Evolutionary conservation across 1,139 yeast genomes (phyloP), one percentile per base, ranked within the genome.

Genomic region (Sugiyamaella novakii): DNA sequence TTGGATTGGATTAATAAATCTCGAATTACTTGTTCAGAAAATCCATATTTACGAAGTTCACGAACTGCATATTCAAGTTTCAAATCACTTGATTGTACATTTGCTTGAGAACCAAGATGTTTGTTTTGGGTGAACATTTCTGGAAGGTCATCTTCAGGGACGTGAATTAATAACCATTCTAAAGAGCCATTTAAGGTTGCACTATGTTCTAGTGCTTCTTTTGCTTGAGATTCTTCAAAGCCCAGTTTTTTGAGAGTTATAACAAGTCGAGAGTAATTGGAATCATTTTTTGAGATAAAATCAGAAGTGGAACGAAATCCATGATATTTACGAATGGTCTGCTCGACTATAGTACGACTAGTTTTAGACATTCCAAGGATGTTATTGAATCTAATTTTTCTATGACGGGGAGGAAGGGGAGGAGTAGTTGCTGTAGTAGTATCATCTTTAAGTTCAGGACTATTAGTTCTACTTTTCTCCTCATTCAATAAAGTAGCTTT

Each of bases 61-160:
- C 81, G 76, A 14, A 85, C 70, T 30, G 75, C 68, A 51, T 76
- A 73, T 57, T 81, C 80, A 30, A 67, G 61, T 37, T 71, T 64
- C 34, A 76, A 50, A 47, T 72, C 73, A 28, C 73, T 75, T 2
- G 70, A 55, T 39, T 60, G 63, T 6, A 70, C 57, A 10, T 66
- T 64, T 0, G 70, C 66, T 6, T 65, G 59, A 21, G 64, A 58
- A 2, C 70, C 70, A 1, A 65, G 55, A 33, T 59, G 56, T 30
- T 65, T 54, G 10, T 62, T 60, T 51, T 47, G 45, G 27, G 76
- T 64, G 63, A 77, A 65, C 15, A 66, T 61, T 11, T 58, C 57
- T 0, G 98, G 98, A 38, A 92, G 70, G 62, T 92, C 98, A 62
- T 89, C 98, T 60, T 91, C 97, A 0, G 98, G 98, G 2, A 91